Evolutionary conservation across 31 red algal species (phyloP), one percentile per base, ranked within the genome.

Genomic region (Odonthalia washingtoniensis): DNA sequence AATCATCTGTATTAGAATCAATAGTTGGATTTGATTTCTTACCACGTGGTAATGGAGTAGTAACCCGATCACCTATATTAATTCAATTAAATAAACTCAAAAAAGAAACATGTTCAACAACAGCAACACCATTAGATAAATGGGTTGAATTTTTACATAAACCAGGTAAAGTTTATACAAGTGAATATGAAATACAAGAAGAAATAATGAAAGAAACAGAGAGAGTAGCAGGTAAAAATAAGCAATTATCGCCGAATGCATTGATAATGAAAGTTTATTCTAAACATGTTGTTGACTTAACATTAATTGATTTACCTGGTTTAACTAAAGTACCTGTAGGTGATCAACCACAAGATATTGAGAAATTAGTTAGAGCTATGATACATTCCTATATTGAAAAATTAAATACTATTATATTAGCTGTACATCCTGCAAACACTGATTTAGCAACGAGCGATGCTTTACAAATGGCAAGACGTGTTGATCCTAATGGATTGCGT

Each of bases 281-380:
- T 16, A 87, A 75, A 24, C 81, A 99, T 70, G 97, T 96, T 41
- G 93, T 96, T 14, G 91, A 99, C 87, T 83, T 99, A 31, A 99
- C 97, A 1, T 75, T 99, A 2, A 93, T 99, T 18, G 97, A 99
- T 76, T 75, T 99, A 38, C 97, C 97, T 0, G 97, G 97, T 16
- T 86, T 99, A 41, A 97, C 97, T 41, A 99, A 99, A 67, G 90
- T 99, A 32, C 92, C 97, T 17, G 92, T 99, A 5, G 97, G 97
- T 24, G 97, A 99, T 68, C 97, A 99, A 79, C 97, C 97, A 3
- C 83, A 46, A 24, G 97, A 99, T 81, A 96, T 99, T 65, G 97
- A 96, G 40, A 85, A 92, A 36, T 94, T 96, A 24, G 82, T 99
- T 33, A 88, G 97, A 0, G 92, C 88, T 3, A 95, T 99, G 93